Evolutionary conservation across 2,329 filamentous ascomycete genomes (phyloP).

Genomic region (Helicocarpus griseus): DNA sequence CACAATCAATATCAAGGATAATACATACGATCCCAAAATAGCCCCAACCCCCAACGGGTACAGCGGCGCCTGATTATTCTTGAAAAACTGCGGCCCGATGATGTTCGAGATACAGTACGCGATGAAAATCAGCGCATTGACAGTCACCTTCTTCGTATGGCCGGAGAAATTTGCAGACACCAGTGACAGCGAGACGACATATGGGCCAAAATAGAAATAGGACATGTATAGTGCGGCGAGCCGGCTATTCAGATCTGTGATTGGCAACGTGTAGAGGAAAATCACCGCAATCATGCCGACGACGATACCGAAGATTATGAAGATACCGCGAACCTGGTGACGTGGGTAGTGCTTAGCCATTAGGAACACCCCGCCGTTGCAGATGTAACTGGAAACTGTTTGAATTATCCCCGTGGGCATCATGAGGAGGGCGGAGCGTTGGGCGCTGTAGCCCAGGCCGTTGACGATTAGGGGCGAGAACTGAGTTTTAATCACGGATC

Average conservation of each 20-base stretch:
- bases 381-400: neutral
- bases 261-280: neutral
- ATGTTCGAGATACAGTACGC: slow-evolving; percentile 36
- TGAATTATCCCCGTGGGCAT: neutral
- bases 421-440: neutral
- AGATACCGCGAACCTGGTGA: neutral
- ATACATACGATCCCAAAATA: neutral
- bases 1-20: neutral
- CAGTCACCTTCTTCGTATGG: slow-evolving; percentile 40
- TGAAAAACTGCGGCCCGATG: slow-evolving; percentile 37
- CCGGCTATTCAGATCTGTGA: neutral
- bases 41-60: neutral
- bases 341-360: neutral
- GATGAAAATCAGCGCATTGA: slow-evolving; percentile 36
- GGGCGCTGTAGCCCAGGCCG: neutral
- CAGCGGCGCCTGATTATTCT: slow-evolving; percentile 28
- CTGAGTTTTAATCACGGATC: neutral
- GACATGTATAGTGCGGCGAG: slow-evolving; percentile 23
- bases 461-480: neutral
- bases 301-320: neutral
- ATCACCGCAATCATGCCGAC: neutral
- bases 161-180: slow-evolving; percentile 38
- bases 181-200: slow-evolving; percentile 26
- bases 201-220: slow-evolving; percentile 22
- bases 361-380: neutral